Evolutionary conservation across 139 green algal genomes (phyloP).

Genomic region (Pseudopediastrum boryanum): DNA sequence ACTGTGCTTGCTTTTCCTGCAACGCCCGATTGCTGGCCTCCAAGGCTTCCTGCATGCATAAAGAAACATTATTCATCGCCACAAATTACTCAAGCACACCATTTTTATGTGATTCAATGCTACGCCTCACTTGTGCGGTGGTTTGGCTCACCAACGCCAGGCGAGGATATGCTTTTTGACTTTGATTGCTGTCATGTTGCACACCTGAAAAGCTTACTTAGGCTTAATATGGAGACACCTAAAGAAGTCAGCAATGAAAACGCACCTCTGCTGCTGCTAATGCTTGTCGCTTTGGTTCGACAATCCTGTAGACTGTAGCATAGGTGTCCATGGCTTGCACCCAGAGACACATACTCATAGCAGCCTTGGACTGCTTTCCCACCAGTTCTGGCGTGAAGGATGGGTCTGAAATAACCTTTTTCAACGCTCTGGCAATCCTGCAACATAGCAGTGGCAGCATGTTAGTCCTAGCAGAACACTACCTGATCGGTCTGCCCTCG

Average conservation of each 20-base stretch:
- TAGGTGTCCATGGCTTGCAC: conserved; percentile 86
- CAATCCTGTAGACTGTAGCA: conserved; percentile 52
- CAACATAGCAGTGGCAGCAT: background rate
- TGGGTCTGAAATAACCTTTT: conserved; percentile 70
- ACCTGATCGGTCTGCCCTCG: no score
- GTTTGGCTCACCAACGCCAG: no score
- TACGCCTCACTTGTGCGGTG: no score
- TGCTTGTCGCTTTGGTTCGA: conserved; percentile 56
- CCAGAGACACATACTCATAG: conserved; percentile 85
- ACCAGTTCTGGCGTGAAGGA: conserved; percentile 73
- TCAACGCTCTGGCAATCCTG: conserved; percentile 49
- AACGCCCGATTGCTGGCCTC: conserved; percentile 56
- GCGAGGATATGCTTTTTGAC: no score
- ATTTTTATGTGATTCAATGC: no score
- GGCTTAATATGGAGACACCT: no score
- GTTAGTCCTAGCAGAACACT: no score
- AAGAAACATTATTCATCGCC: no score
- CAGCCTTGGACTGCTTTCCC: conserved; percentile 75
- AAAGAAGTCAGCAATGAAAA: no score
- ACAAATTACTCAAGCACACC: no score
- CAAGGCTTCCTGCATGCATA: conserved; percentile 36
- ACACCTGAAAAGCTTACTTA: no score
- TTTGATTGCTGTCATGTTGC: no score
- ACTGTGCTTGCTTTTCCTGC: conserved; percentile 48
- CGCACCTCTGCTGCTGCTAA: conserved; percentile 41